Conservation (phyloP, 257 asterid species). For the Jacaranda mimosifolia region DNA sequence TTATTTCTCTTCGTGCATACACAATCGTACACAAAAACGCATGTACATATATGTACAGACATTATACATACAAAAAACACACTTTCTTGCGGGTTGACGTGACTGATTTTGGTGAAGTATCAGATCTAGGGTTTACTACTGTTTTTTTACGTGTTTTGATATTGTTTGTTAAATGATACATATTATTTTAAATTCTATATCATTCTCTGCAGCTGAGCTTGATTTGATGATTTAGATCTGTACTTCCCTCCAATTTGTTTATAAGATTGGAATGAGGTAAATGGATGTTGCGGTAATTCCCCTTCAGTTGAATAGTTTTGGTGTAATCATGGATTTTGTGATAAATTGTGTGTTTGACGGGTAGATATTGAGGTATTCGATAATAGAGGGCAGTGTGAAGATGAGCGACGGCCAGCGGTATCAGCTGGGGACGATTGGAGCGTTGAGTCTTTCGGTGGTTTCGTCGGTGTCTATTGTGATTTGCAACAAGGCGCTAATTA, state of each 20-base stretch:
- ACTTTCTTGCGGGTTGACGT: slow-evolving; percentile 28
- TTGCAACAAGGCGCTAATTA: slow-evolving; percentile 65
- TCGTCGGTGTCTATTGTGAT: slow-evolving; percentile 64
- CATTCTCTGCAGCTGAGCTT: slow-evolving; percentile 36
- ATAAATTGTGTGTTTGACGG: slow-evolving; percentile 33
- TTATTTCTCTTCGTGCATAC: background rate
- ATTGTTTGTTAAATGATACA: background rate
- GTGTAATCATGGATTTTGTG: slow-evolving; percentile 31
- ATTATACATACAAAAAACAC: background rate
- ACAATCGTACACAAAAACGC: slow-evolving; percentile 13
- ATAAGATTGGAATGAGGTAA: slow-evolving; percentile 44
- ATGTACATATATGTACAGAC: background rate
- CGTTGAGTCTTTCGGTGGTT: slow-evolving; percentile 59
- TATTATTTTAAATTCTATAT: too few relatives aligned
- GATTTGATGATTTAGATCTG: slow-evolving; percentile 18
- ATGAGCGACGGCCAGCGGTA: slow-evolving; percentile 55
- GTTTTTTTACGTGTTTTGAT: background rate
- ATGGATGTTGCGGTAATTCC: slow-evolving; percentile 13
- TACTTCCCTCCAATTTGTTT: slow-evolving; percentile 20
- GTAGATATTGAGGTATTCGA: slow-evolving; percentile 45
- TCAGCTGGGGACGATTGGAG: slow-evolving; percentile 68
- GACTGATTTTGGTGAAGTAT: slow-evolving; percentile 34
- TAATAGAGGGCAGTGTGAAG: slow-evolving; percentile 42
- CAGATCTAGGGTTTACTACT: slow-evolving; percentile 48
- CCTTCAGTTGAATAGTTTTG: slow-evolving; percentile 4